Conservation (phyloP, 345 rosid genomes). For the Turnera subulata region DNA sequence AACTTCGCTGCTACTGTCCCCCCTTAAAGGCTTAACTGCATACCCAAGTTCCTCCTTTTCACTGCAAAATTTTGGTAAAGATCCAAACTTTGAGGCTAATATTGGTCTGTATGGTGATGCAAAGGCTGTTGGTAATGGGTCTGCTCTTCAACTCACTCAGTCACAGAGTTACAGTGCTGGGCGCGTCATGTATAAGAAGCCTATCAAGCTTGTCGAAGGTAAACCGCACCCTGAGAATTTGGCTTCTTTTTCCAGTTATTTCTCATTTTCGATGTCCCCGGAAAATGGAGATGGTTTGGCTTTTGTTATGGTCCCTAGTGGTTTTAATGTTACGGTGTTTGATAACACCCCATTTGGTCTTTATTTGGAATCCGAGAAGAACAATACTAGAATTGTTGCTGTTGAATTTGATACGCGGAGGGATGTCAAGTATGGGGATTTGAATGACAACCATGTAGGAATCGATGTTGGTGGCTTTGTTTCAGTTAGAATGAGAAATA, state of each 20-base stretch:
- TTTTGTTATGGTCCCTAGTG: slow-evolving; percentile 56
- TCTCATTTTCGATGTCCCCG: slow-evolving; percentile 56
- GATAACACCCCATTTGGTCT: slow-evolving; percentile 44
- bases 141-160: slow-evolving; percentile 55
- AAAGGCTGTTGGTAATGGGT: slow-evolving; percentile 38
- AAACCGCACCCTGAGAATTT: slow-evolving; percentile 23
- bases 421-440: slow-evolving; percentile 33
- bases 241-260: slow-evolving; percentile 54
- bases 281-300: slow-evolving; percentile 56
- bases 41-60: slow-evolving; percentile 44
- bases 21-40: slow-evolving; percentile 34
- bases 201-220: slow-evolving; percentile 57
- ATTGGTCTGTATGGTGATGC: slow-evolving; percentile 67
- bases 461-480: slow-evolving; percentile 49
- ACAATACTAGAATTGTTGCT: slow-evolving; percentile 28
- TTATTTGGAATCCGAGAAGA: slow-evolving; percentile 28
- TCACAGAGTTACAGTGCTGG: slow-evolving; percentile 49
- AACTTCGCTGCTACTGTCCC: slow-evolving; percentile 27
- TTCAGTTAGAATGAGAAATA: slow-evolving; percentile 37
- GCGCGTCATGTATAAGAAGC: slow-evolving; percentile 54
- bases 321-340: slow-evolving; percentile 29
- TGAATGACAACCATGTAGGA: slow-evolving; percentile 47
- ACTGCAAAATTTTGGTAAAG: slow-evolving; percentile 40
- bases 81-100: slow-evolving; percentile 44
- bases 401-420: slow-evolving; percentile 51